Base-by-base conservation (phyloP, 371 early-diverging fungal species). In the Mortierella sp. region DNA sequence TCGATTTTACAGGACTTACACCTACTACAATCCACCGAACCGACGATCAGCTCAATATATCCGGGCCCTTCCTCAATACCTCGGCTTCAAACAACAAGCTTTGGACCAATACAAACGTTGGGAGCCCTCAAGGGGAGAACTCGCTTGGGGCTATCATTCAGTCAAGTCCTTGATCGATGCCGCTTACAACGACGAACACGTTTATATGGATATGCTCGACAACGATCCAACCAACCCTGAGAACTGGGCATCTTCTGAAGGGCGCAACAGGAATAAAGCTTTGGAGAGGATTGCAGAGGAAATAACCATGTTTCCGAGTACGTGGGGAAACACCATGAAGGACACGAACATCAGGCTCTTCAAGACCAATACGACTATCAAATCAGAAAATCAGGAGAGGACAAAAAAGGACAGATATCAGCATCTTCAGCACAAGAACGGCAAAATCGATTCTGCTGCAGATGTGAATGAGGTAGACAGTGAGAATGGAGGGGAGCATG, bases 121-220 rank as follows among this genome's bases (percentile, higher is more conserved):
- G 62, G 62, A 62, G 0, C 72, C 72, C 3, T 15, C 17, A 1
- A 30, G 32, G 1, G 72, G 72, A 15, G 72, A 72, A 19, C 28
- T 72, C 14, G 72, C 72, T 3, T 66, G 72, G 72, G 72, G 72
- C 11, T 72, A 72, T 30, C 72, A 72, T 30, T 72, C 72, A 19
- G 72, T 72, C 39, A 56, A 66, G 43, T 5, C 49, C 4, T 37
- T 72, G 37, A 66, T 72, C 27, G 72, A 72, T 48, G 72, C 72
- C 26, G 56, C 66, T 2, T 72, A 72, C 28, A 12, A 39, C 19
- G 62, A 66, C 39, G 56, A 60, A 0, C 56, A 65, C 21, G 58
- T 72, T 17, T 72, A 66, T 19, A 31, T 66, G 51, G 72, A 72
- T 31, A 72, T 72, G 72, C 53, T 66, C 26, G 72, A 65, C 31